Evolutionary conservation across 345 rosid species (phyloP).

Genomic region (Schrenkiella parvula): DNA sequence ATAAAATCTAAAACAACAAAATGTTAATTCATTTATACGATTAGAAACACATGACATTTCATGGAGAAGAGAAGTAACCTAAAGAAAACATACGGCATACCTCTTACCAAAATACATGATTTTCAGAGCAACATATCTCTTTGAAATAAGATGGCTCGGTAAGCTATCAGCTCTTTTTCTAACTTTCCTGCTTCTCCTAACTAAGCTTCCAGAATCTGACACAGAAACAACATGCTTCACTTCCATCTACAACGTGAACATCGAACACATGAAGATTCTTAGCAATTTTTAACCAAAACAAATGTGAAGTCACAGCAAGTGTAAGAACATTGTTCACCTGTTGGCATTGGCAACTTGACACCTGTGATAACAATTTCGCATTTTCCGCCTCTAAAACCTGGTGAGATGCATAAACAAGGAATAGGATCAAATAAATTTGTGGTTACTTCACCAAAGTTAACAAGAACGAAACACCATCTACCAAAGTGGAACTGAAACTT

Average conservation of each 20-base stretch:
- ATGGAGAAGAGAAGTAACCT: background rate
- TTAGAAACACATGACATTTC: background rate
- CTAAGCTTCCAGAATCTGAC: conserved; percentile 13
- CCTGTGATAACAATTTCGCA: conserved; percentile 41
- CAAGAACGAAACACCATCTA: background rate
- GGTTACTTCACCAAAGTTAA: background rate
- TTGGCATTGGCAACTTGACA: conserved; percentile 50
- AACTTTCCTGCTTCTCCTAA: background rate
- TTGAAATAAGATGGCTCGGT: conserved; percentile 9
- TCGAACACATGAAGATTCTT: background rate
- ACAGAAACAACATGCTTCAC: background rate
- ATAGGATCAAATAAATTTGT: background rate
- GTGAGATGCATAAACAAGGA: background rate
- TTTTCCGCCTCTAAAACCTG: conserved; percentile 73
- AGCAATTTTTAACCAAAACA: background rate
- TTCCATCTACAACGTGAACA: background rate
- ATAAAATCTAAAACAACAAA: conserved; percentile 56
- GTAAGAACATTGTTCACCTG: conserved; percentile 38
- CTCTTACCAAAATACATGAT: conserved; percentile 12
- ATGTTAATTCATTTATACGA: background rate
- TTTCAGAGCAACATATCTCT: conserved; percentile 26
- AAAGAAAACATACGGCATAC: background rate
- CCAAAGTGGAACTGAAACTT: background rate
- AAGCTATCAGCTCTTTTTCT: too few species aligned
- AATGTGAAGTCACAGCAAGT: background rate